These are phyloP conservation scores for Xylaria sp. DNA, from an alignment of 2,329 filamentous ascomycete species.

Conservation along the genomic window DNA sequence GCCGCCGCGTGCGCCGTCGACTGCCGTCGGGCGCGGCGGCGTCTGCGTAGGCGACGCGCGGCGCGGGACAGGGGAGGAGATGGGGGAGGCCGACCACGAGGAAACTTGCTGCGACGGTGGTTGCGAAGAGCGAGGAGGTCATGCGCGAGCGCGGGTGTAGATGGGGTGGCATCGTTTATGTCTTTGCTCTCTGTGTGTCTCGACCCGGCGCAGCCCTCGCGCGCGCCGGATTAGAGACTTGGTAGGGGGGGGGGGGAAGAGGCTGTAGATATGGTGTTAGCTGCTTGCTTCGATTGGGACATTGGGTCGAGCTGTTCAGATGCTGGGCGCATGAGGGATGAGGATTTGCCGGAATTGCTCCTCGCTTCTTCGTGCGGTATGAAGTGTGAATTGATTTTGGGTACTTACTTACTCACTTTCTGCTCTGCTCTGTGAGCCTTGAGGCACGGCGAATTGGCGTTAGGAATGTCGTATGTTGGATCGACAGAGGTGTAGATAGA, in stretches of 20 bases:
- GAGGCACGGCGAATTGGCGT: too few relatives aligned
- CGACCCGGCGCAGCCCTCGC: not conserved
- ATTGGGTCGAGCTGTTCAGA: not conserved
- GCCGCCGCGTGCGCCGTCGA: conserved; percentile 26
- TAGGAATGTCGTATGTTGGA: too few relatives aligned
- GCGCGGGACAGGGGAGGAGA: conserved; percentile 83
- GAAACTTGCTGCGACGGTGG: conserved; percentile 85
- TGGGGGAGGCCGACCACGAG: conserved; percentile 89
- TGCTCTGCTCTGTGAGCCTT: too few relatives aligned
- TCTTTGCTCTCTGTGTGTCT: not conserved
- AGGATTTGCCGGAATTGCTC: too few relatives aligned
- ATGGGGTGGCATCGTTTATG: conserved; percentile 65
- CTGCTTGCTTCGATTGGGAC: not conserved
- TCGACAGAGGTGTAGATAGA: too few relatives aligned
- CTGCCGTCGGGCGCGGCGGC: conserved; percentile 37
- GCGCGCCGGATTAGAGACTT: not conserved
- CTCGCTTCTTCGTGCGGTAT: too few relatives aligned
- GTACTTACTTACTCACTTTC: too few relatives aligned
- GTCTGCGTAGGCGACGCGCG: conserved; percentile 69
- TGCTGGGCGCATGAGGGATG: not conserved
- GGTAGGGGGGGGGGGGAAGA: not conserved
- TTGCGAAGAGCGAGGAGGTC: conserved; percentile 90
- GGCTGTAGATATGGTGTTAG: not conserved
- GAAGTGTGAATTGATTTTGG: too few relatives aligned
- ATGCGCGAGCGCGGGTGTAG: conserved; percentile 90